A percentile compares a stretch with the other conserved stretches of the same genome.
Conservation (phyloP, 768 basidiomycete species). For the Mycena indigotica region DNA sequence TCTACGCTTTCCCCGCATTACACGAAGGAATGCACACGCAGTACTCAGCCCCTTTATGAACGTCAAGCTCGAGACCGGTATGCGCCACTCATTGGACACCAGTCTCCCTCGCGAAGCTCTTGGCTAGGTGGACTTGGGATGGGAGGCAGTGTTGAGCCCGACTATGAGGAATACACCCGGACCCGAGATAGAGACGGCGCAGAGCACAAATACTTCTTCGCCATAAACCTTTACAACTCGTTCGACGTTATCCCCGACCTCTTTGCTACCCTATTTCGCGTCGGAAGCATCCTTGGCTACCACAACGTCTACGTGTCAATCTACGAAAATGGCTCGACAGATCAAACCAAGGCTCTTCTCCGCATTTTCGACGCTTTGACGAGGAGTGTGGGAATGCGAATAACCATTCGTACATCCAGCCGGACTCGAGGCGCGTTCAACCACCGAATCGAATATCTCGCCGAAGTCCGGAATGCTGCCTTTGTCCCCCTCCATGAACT, state of each 20-base stretch:
- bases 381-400: slow-evolving; percentile 84
- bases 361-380: slow-evolving; percentile 94
- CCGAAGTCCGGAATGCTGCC: slow-evolving; percentile 99
- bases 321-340: slow-evolving; percentile 98
- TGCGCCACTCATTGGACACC: slow-evolving; percentile 78
- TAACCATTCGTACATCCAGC: slow-evolving; percentile 91
- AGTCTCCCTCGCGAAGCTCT: slow-evolving; percentile 54
- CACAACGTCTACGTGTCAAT: slow-evolving; percentile 98
- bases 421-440: slow-evolving; percentile 95
- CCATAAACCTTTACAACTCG: slow-evolving; percentile 99
- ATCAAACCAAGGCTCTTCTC: slow-evolving; percentile 96
- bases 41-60: slow-evolving; percentile 80
- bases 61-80: slow-evolving; percentile 89
- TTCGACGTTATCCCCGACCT: slow-evolving; percentile 98
- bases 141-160: slow-evolving; percentile 32
- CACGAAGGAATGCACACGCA: slow-evolving; percentile 88
- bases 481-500: slow-evolving; percentile 95
- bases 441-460: slow-evolving; percentile 99
- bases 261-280: slow-evolving; percentile 93
- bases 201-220: slow-evolving; percentile 98
- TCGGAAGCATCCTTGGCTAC: slow-evolving; percentile 89
- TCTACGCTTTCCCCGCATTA: slow-evolving; percentile 88
- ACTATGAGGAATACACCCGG: slow-evolving; percentile 41
- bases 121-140: slow-evolving; percentile 64
- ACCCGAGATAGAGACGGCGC: slow-evolving; percentile 41